Conservation (phyloP, 257 asterid genomes). For the Solanum neorickii region DNA sequence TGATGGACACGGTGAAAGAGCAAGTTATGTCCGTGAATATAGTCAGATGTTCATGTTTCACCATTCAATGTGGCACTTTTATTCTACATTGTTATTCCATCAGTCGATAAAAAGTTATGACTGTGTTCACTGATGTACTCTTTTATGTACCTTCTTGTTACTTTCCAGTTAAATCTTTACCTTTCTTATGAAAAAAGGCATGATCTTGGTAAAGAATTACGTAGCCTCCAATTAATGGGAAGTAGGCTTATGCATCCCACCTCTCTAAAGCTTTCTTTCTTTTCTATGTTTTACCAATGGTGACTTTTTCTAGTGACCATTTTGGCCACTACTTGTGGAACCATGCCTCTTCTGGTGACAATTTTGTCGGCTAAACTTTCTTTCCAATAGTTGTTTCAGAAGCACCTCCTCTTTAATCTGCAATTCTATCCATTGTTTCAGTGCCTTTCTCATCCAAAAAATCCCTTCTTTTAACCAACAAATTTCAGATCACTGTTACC, state of each 20-base stretch:
- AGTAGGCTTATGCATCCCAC: neutral
- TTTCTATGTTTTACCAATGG: neutral
- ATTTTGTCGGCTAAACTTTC: neutral
- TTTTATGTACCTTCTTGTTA: neutral
- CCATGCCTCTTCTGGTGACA: neutral
- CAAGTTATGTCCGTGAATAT: neutral
- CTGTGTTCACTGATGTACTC: neutral
- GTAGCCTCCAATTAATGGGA: neutral
- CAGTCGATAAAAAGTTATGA: neutral
- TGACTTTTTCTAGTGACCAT: neutral
- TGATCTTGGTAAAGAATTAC: neutral
- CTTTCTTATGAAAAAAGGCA: neutral
- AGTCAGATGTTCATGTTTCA: neutral
- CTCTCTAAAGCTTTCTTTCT: neutral
- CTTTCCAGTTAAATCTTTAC: neutral
- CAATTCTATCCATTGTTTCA: neutral
- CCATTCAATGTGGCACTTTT: neutral
- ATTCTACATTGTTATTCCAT: neutral
- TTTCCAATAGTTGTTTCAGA: neutral
- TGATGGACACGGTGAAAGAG: neutral
- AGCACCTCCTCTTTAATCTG: neutral
- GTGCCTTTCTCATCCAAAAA: neutral
- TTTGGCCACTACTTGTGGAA: neutral
- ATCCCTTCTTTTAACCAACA: neutral
- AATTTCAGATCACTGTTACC: neutral